Base-by-base conservation (phyloP, 352 stramenopile genomes). In the Phytophthora sansomeana region DNA sequence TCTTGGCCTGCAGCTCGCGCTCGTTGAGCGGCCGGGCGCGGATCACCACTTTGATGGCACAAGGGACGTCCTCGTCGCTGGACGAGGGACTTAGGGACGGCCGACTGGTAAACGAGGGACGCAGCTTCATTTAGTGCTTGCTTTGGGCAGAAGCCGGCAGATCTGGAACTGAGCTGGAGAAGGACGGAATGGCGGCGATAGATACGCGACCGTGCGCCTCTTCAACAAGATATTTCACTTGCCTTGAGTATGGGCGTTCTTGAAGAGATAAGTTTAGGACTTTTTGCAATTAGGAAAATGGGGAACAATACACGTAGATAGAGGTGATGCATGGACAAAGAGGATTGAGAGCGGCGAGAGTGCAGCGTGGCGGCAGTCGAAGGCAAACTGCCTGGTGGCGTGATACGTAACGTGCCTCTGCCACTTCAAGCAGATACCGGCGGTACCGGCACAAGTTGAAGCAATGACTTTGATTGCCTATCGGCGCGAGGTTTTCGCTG, bases 21-120 rank as follows among this genome's bases (percentile, higher is more conserved):
- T 83, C 75, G 54, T 67, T 95, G 21, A 92, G 69, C 5, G 87
- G 87, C 8, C 87, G 85, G 8, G 85, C 78, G 32, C 87, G 81
- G 24, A 95, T 67, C n/a, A 92, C 79, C 41, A 93, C 87, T 65
- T 83, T 85, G 67, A 92, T 92, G 38, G 83, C 83, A 17, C 80
- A 85, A 24, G 77, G 69, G 13, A 64, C 62, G 29, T 72, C 71
- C 10, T 69, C 73, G 17, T 62, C 58, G 5, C 9, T 55, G 1
- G 38, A 47, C 17, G 41, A 47, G 17, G 41, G n/a, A 28, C 10
- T 44, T 44, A 16, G 41, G 35, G 35, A 41, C 35, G 13, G 8
- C 35, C 35, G 35, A 28, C 7, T 29, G 5, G 21, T 24, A 24
- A 28, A 4, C 16, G 41, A 47, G 19, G 41, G 5, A 29, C 41